Conservation (phyloP, 225 moss, liverwort and hornwort genomes). For the Bryoerythrophyllum caledonicum region DNA sequence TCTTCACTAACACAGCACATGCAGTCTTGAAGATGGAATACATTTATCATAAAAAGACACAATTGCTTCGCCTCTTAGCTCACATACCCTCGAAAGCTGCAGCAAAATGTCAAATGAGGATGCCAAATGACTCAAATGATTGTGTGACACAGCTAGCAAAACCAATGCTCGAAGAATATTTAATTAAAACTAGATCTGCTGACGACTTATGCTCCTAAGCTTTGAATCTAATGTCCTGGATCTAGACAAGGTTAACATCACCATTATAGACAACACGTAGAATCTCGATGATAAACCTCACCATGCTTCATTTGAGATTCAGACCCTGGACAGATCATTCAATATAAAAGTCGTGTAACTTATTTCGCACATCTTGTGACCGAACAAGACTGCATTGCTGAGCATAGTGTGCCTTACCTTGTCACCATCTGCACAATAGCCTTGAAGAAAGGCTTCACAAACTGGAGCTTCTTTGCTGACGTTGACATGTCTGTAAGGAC, state of each 20-base stretch:
- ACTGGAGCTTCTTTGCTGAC: slow-evolving; percentile 87
- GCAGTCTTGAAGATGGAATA: neutral
- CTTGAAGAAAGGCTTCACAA: slow-evolving; percentile 91
- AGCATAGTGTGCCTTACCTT: slow-evolving; percentile 52
- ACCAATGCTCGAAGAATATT: neutral
- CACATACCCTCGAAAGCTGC: neutral
- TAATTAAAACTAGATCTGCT: neutral
- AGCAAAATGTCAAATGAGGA: neutral
- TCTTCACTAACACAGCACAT: neutral
- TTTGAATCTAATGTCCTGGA: neutral
- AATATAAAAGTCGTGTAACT: neutral
- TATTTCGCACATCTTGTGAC: neutral
- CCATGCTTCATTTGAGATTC: neutral
- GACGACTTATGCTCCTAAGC: neutral
- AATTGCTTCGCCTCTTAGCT: neutral
- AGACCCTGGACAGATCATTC: neutral
- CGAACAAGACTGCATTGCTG: neutral
- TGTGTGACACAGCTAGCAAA: neutral
- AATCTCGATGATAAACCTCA: neutral
- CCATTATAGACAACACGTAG: neutral
- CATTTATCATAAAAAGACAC: neutral
- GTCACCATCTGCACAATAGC: slow-evolving; percentile 95
- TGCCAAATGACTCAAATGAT: slow-evolving; percentile 4
- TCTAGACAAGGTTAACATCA: neutral
- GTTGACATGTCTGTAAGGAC: slow-evolving; percentile 95